These are phyloP conservation scores for Ustilago cynodontis DNA, from an alignment of 1,284 basidiomycete species.

Conservation along the genomic window DNA sequence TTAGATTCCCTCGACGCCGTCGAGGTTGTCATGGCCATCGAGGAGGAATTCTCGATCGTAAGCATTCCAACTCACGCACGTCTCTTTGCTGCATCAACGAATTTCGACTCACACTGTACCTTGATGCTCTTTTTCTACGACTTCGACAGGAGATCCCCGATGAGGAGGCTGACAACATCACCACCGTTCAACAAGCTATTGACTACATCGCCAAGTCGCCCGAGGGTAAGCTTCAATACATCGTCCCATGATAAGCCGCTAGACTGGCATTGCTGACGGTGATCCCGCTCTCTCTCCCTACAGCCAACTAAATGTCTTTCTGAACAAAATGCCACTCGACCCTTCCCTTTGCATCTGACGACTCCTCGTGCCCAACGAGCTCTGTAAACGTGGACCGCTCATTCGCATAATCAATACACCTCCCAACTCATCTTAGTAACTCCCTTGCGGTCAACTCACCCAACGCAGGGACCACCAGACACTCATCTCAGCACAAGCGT, in stretches of 20 bases:
- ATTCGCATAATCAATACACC: constrained; percentile 13
- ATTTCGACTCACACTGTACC: neutral
- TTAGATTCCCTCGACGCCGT: constrained; percentile 97
- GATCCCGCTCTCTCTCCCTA: neutral
- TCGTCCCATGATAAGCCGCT: neutral
- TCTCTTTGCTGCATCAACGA: neutral
- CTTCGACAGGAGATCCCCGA: constrained; percentile 89
- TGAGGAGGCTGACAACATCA: constrained; percentile 96
- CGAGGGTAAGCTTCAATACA: constrained; percentile 73
- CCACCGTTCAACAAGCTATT: constrained; percentile 93
- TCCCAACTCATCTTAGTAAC: neutral
- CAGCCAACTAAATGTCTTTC: constrained; percentile 13
- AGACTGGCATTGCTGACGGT: neutral
- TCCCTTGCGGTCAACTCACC: neutral
- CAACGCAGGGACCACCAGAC: neutral
- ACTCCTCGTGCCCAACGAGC: neutral
- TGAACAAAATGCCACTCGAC: neutral
- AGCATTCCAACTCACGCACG: constrained; percentile 5
- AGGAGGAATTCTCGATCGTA: constrained; percentile 81
- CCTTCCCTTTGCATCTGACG: neutral
- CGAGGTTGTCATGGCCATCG: constrained; percentile 99
- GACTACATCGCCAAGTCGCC: constrained; percentile 97
- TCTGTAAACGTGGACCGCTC: neutral
- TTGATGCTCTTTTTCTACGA: neutral
- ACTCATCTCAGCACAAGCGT: neutral